Base-by-base conservation (phyloP, 2,329 filamentous ascomycete genomes). In the Neocucurbitaria cava region DNA sequence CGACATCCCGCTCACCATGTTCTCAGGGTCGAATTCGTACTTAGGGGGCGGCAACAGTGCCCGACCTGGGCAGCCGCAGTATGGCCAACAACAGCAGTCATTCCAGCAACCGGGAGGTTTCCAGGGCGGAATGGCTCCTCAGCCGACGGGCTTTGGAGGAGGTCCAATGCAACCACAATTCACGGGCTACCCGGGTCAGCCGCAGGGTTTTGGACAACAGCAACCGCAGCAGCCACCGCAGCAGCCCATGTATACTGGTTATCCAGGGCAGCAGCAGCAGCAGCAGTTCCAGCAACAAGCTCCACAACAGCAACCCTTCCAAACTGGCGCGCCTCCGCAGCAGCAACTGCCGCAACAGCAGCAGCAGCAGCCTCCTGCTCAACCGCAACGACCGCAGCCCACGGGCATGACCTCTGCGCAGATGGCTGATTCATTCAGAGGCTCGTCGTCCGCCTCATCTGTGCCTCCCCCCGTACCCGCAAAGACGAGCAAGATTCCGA, bases 11-110 rank as follows among this genome's bases (percentile, higher is more conserved):
- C 57, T 55, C 68, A 73, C 71, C 78, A 97, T 97, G 94, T 98
- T 91, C 81, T 95, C 92, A 64, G 91, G 89, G 76, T 90, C 91
- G 64, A 96, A 90, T 81, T 88, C 90, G 62, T 97, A 89, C 77
- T 80, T 96, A 70, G 92, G 92, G 77, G 89, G 88, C 79, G 85
- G 84, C 76, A 91, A 88, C 74, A 89, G 83, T 81, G 86, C 89
- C 75, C 89, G 88, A 58, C 90, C 89, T 45, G 86, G 87, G 61
- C 76, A 77, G 66, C 77, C 75, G 66, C 67, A 81, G 77, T 74
- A 79, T 73, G 71, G 77, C 62, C 77, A 79, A 64, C 83, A 82
- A 67, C 80, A 63, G 48, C 80, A 65, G 78, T 81, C 70, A 61
- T 77, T 71, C 62, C 85, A 83, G 71, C 86, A 85, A 70, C 82